Percentiles rank a stretch among this genome's conserved stretches.
phyloP scores from a whole-genome alignment of 1,284 basidiomycete genomes.

The Melanopsichium pennsylvanicum region DNA sequence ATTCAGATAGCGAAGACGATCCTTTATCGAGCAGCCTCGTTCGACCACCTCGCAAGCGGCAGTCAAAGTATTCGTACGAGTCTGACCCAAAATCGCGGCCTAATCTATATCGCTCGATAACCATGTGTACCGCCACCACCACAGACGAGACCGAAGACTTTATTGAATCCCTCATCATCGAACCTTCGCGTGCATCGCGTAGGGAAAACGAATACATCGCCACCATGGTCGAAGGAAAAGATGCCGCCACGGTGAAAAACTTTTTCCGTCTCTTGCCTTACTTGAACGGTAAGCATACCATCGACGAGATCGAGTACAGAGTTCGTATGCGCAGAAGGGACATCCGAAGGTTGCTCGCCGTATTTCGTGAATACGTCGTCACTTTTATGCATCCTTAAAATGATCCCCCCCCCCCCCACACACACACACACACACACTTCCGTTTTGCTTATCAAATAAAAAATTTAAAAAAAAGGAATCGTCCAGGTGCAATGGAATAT shows the following conservation, averaged over 20 bases:
- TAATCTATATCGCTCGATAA: not conserved
- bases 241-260: constrained; percentile 60
- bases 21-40: no score
- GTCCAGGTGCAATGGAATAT: no score
- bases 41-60: no score
- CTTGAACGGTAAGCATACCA: constrained; percentile 62
- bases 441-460: no score
- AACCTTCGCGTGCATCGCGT: constrained; percentile 81
- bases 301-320: constrained; percentile 61
- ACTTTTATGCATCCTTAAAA: constrained; percentile 57
- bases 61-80: no score
- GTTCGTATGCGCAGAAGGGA: constrained; percentile 43
- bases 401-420: no score
- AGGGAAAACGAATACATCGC: constrained; percentile 80
- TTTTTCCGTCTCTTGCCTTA: constrained; percentile 58
- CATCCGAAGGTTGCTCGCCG: constrained; percentile 45
- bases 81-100: no score
- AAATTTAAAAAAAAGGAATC: no score
- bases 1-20: no score
- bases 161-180: constrained; percentile 73
- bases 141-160: not conserved
- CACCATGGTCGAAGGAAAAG: constrained; percentile 82
- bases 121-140: not conserved
- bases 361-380: constrained; percentile 50
- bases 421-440: no score